A percentile compares a stretch with the other conserved stretches of the same genome.
Evolutionary conservation across 2,329 filamentous ascomycete species (phyloP).

Genomic region (Phoma sp.): DNA sequence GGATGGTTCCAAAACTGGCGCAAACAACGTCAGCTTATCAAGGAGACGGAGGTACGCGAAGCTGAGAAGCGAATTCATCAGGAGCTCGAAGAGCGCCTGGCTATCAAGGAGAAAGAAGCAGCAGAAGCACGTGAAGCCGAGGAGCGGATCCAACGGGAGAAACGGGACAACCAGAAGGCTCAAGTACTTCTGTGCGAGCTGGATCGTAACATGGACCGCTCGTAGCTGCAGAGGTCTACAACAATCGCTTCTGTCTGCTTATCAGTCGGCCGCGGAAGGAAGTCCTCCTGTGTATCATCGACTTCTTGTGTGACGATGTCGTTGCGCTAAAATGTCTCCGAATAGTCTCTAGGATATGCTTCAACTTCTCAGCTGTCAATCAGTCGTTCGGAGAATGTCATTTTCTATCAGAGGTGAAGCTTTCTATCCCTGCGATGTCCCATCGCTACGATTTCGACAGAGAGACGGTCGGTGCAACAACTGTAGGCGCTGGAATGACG

Average conservation of each 20-base stretch:
- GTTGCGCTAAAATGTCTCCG: conserved; percentile 20
- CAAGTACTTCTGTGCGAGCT: background rate
- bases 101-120: no score
- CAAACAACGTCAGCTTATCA: no score
- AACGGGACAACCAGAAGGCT: no score
- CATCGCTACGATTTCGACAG: conserved; percentile 16
- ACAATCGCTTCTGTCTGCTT: conserved; percentile 26
- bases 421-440: conserved; percentile 2
- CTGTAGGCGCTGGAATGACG: conserved; percentile 23
- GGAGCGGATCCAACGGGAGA: no score
- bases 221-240: conserved; percentile 26
- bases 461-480: conserved; percentile 21
- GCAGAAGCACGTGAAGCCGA: no score
- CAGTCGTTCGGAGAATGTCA: background rate
- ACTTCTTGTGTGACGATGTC: conserved; percentile 21
- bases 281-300: conserved; percentile 23
- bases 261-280: conserved; percentile 24
- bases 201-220: conserved; percentile 24
- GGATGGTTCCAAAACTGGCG: no score
- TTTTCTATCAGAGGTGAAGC: background rate
- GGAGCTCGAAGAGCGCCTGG: no score
- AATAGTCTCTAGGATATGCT: conserved; percentile 19
- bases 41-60: no score
- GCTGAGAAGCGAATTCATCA: no score
- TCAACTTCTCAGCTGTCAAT: conserved; percentile 15